Conservation (phyloP, 2,329 filamentous ascomycete genomes). For the Cladosporium oxysporum region DNA sequence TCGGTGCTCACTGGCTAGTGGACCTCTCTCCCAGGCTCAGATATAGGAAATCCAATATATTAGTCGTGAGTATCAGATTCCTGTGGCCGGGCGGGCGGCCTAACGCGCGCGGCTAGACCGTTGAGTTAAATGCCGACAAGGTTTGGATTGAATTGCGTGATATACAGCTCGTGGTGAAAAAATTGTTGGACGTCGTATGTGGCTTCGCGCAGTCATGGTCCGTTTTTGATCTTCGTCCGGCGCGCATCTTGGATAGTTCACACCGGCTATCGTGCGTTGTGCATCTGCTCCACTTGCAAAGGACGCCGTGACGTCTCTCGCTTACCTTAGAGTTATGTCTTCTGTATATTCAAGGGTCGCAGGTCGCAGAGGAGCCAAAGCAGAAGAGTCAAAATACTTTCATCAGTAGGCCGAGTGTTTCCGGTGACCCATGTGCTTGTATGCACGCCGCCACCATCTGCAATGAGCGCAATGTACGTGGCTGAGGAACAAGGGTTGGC, state of each 20-base stretch:
- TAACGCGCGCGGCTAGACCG: constrained; percentile 2
- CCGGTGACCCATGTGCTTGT: not conserved
- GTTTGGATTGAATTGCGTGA: not conserved
- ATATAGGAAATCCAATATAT: constrained; percentile 5
- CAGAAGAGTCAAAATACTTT: not conserved
- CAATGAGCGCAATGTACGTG: not conserved
- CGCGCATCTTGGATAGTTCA: not conserved
- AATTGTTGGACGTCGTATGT: not conserved
- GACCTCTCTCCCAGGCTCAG: not conserved
- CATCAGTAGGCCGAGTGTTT: not conserved
- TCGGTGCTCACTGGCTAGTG: not conserved
- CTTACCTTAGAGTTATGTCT: not conserved
- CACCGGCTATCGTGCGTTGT: not conserved
- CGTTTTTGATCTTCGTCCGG: not conserved
- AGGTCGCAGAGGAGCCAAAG: not conserved
- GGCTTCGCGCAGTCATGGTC: not conserved
- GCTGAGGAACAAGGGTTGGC: not conserved
- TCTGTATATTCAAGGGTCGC: not conserved
- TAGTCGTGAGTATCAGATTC: not conserved
- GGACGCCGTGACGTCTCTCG: not conserved
- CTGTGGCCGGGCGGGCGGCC: not conserved
- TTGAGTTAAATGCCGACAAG: constrained; percentile 1
- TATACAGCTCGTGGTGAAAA: not conserved
- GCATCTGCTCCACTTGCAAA: not conserved
- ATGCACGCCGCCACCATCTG: not conserved